phyloP scores from a whole-genome alignment of 2,329 filamentous ascomycete species.

The Zymoseptoria passerinii region DNA sequence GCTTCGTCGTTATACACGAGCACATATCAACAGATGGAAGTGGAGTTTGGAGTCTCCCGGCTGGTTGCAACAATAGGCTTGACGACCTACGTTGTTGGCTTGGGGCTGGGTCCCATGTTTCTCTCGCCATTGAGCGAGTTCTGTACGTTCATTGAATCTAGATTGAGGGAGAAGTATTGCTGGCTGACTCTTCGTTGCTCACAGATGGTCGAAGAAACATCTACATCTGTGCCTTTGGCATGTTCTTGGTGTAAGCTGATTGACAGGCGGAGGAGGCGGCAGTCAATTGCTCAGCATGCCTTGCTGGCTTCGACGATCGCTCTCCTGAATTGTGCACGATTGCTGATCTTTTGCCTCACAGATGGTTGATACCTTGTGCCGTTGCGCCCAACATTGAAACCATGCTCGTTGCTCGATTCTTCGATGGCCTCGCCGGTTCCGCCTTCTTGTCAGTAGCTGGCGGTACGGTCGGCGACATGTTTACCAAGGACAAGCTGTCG shows the following conservation, averaged over 20 bases:
- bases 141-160: conserved; percentile 31
- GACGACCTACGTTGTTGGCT: conserved; percentile 68
- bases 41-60: conserved; percentile 63
- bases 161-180: neutral
- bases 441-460: conserved; percentile 62
- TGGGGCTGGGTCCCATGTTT: conserved; percentile 51
- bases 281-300: neutral
- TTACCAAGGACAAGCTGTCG: conserved; percentile 60
- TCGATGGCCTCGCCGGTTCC: conserved; percentile 62
- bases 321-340: neutral
- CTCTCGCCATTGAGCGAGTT: conserved; percentile 58
- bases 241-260: conserved; percentile 54
- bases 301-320: neutral
- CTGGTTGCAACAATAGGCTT: conserved; percentile 72
- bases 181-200: neutral
- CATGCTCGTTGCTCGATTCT: conserved; percentile 66
- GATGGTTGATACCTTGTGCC: conserved; percentile 52
- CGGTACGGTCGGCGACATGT: conserved; percentile 80
- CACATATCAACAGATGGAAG: conserved; percentile 68
- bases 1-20: conserved; percentile 58
- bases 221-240: conserved; percentile 56
- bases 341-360: neutral
- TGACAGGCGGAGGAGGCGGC: conserved; percentile 46
- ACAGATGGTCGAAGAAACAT: conserved; percentile 51
- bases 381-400: conserved; percentile 57